Conservation (phyloP, 352 stramenopile genomes). For the Phytophthora niederhauseri region DNA sequence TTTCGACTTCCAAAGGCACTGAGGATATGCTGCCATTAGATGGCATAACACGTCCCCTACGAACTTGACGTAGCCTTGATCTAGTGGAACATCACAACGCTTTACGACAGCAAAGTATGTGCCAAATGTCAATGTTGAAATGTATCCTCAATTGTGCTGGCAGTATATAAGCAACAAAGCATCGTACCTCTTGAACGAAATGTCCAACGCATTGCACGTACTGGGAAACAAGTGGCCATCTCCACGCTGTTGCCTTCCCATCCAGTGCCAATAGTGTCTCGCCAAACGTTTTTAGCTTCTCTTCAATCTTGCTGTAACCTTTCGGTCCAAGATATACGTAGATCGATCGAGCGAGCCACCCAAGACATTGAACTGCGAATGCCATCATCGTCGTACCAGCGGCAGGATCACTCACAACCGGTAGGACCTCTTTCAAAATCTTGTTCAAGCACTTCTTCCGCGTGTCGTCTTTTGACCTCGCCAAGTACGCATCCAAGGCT, state of each 20-base stretch:
- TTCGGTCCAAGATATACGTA: slow-evolving; percentile 55
- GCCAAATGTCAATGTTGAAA: slow-evolving; percentile 12
- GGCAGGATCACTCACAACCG: slow-evolving; percentile 55
- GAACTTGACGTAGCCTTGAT: slow-evolving; percentile 59
- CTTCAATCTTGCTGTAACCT: slow-evolving; percentile 70
- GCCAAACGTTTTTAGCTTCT: slow-evolving; percentile 66
- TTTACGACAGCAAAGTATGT: slow-evolving; percentile 20
- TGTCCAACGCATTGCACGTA: slow-evolving; percentile 62
- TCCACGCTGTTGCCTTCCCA: slow-evolving; percentile 51
- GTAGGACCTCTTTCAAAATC: slow-evolving; percentile 76
- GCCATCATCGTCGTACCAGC: slow-evolving; percentile 40
- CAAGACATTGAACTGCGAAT: slow-evolving; percentile 66
- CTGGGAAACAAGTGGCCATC: slow-evolving; percentile 61
- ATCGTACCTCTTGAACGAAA: slow-evolving; percentile 62
- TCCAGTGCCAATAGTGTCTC: slow-evolving; percentile 71
- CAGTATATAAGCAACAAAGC: neutral
- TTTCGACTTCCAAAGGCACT: slow-evolving; percentile 70
- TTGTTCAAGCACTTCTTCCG: slow-evolving; percentile 76
- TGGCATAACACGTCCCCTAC: slow-evolving; percentile 64
- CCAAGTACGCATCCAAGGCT: slow-evolving; percentile 48
- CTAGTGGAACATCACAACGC: slow-evolving; percentile 33
- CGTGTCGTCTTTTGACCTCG: slow-evolving; percentile 44
- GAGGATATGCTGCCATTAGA: slow-evolving; percentile 64
- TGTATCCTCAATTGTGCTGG: neutral
- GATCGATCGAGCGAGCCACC: slow-evolving; percentile 51